Evolutionary conservation across 2,329 filamentous ascomycete genomes (phyloP), one percentile per base, ranked within the genome.

Genomic region (Exserohilum turcica): DNA sequence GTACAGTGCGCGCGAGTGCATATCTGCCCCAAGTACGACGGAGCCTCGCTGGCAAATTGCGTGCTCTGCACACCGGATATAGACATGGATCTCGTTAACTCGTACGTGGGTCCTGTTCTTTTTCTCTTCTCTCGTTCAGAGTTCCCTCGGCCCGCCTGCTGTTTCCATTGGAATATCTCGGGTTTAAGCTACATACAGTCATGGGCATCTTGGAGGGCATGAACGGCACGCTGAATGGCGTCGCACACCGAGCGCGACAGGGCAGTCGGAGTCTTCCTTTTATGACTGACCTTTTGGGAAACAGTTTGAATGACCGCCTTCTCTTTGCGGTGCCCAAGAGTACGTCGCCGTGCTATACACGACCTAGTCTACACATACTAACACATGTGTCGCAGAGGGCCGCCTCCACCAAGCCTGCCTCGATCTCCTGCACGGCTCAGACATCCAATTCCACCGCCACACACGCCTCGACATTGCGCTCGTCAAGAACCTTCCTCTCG

Each of bases 301-400:
- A 69, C 63, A 96, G 92, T 80, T 84, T 97, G 73, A 91, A 94
- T 82, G 92, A 93, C 72, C 89, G 94, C 63, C 84, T 97, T 52
- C 85, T 97, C 59, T 97, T 99, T 74, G 94, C 94, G 57, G 91
- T 99, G n/a, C 94, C 94, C 56, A 99, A 99, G 80, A 99, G 91
- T 92, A 80, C 81, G 90, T 86, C 49, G 21, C 16, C 28, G 15
- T 27, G 15, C 13, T 19, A 18, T 19, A 2, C 38, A 18, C 6
- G 9, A 12, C 24, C 8, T 18, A 19, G 24, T 13, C 27, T 18
- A 28, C 29, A 32, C 18, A 28, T 16, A 44, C 57, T 67, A 42
- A 66, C 13, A 18, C 24, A 7, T 29, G 7, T 15, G 39, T 48
- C 45, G 35, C 70, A 96, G 92, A 99, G 88, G 94, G 94, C 60